A percentile compares a stretch with the other conserved stretches of the same genome.
phyloP scores from a whole-genome alignment of 2,329 filamentous ascomycete genomes.

The Pseudopyrenochaeta lycopersici region DNA sequence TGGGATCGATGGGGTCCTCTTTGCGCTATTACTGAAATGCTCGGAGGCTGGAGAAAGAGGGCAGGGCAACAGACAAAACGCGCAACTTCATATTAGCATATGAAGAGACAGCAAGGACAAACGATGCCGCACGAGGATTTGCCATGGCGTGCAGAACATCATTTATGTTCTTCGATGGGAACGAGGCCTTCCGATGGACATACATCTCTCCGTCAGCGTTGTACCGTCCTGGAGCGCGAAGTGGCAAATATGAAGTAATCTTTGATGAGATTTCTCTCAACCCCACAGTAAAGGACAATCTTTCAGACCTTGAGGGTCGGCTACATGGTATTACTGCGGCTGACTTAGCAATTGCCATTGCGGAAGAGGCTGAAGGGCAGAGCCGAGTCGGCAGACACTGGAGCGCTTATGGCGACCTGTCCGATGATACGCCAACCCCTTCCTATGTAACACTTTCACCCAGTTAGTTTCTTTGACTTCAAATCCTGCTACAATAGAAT shows the following conservation, averaged over 20 bases:
- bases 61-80: background rate
- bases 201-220: conserved; percentile 1
- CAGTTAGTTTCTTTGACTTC: too few species aligned
- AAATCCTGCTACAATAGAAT: too few species aligned
- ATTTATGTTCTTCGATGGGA: conserved; percentile 1
- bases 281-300: background rate
- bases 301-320: background rate
- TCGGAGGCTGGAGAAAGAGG: background rate
- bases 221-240: background rate
- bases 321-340: background rate
- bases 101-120: background rate
- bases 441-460: background rate
- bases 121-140: background rate
- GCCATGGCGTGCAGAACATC: background rate
- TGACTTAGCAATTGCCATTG: background rate
- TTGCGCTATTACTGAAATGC: background rate
- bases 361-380: background rate
- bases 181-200: background rate
- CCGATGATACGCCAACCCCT: background rate
- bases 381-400: background rate
- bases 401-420: background rate
- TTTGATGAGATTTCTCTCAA: background rate
- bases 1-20: background rate
- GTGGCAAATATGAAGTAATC: background rate
- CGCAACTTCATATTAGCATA: background rate